Conservation (phyloP, 2,329 filamentous ascomycete species). For the Arthrobotrys sinensis region DNA sequence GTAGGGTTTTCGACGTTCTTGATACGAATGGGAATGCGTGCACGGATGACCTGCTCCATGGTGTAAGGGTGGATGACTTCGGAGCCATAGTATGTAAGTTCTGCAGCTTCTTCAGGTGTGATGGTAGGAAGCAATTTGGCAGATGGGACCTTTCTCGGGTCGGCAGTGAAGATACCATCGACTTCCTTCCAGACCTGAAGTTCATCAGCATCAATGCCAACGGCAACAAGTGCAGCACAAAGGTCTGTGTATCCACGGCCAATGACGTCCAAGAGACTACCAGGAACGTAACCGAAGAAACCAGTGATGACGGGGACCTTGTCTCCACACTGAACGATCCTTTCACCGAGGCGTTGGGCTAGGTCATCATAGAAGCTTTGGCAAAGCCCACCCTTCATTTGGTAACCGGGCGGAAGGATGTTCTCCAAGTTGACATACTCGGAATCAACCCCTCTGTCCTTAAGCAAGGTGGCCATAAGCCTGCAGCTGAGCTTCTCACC, state of each 20-base stretch:
- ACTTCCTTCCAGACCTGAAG: constrained; percentile 99
- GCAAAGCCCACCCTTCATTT: constrained; percentile 74
- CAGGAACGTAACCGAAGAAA: constrained; percentile 94
- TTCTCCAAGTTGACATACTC: constrained; percentile 93
- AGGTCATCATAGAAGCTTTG: constrained; percentile 79
- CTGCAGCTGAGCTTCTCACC: constrained; percentile 96
- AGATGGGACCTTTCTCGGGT: constrained; percentile 90
- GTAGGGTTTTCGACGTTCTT: constrained; percentile 92
- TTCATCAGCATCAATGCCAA: constrained; percentile 87
- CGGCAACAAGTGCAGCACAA: constrained; percentile 90
- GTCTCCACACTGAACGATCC: constrained; percentile 76
- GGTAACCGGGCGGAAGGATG: constrained; percentile 76
- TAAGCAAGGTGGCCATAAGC: constrained; percentile 87
- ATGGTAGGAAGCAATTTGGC: constrained; percentile 90
- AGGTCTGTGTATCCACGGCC: constrained; percentile 97
- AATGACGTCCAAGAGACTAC: constrained; percentile 90
- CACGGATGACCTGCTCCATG: constrained; percentile 95
- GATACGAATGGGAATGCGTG: constrained; percentile 87
- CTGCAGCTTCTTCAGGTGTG: constrained; percentile 93
- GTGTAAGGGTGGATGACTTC: constrained; percentile 99
- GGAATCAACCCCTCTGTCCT: constrained; percentile 83
- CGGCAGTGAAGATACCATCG: constrained; percentile 89
- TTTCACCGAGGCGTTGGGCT: constrained; percentile 75
- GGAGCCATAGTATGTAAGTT: constrained; percentile 93
- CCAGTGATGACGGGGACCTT: constrained; percentile 82